These are phyloP conservation scores for Erythrophleum ivorense DNA, from an alignment of 331 rosid genomes.

Conservation along the genomic window DNA sequence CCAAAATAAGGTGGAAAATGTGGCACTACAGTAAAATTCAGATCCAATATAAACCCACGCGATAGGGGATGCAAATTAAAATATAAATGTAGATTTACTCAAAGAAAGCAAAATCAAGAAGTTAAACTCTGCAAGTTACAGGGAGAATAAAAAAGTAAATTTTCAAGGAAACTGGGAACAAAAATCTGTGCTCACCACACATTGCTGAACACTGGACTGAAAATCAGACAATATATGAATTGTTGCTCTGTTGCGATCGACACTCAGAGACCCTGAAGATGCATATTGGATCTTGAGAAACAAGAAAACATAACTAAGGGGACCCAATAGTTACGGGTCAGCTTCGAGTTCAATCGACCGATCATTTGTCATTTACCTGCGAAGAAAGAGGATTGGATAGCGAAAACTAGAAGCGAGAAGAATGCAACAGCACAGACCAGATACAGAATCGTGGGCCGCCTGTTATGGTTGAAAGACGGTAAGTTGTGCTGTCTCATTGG, in stretches of 20 bases:
- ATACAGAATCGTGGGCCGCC: conserved; percentile 68
- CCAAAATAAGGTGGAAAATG: neutral
- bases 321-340: neutral
- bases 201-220: conserved; percentile 79
- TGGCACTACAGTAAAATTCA: neutral
- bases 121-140: neutral
- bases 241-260: conserved; percentile 55
- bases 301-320: neutral
- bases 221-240: conserved; percentile 60
- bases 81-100: neutral
- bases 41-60: conserved; percentile 26
- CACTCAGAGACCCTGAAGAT: conserved; percentile 54
- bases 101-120: neutral
- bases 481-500: conserved; percentile 71
- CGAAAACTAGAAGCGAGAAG: conserved; percentile 75
- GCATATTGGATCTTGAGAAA: neutral
- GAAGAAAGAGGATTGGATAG: conserved; percentile 80
- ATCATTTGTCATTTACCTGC: conserved; percentile 51
- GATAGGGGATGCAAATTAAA: neutral
- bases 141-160: neutral
- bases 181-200: conserved; percentile 65
- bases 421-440: conserved; percentile 70
- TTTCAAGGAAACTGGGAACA: neutral
- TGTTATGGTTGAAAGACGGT: conserved; percentile 36
- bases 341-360: neutral